Conservation (phyloP, 306 rosid genomes). For the Vachellia pachyceras region DNA sequence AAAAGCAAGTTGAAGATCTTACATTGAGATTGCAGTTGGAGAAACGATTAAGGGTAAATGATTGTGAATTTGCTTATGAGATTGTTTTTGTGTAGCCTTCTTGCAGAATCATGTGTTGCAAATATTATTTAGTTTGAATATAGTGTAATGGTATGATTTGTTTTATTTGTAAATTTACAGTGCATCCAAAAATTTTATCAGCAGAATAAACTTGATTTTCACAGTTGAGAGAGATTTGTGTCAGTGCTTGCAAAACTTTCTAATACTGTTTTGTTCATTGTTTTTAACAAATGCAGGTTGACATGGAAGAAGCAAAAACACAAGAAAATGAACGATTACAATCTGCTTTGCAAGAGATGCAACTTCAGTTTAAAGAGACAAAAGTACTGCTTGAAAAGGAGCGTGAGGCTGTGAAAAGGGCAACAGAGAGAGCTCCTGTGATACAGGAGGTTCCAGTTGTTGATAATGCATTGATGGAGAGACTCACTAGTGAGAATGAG, state of each 20-base stretch:
- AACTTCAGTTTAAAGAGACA: conserved; percentile 82
- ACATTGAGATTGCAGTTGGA: conserved; percentile 95
- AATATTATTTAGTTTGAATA: conserved; percentile 19
- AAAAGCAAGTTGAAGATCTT: conserved; percentile 97
- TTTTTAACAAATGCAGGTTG: conserved; percentile 58
- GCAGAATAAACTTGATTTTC: conserved; percentile 18
- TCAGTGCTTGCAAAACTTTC: conserved; percentile 24
- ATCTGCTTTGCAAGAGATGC: conserved; percentile 86
- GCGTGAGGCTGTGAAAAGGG: conserved; percentile 70
- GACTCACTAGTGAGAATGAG: conserved; percentile 86
- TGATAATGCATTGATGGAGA: conserved; percentile 77
- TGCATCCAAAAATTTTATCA: conserved; percentile 9
- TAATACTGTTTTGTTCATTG: conserved; percentile 30
- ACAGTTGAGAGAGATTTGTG: conserved; percentile 14
- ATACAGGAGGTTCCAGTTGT: conserved; percentile 96
- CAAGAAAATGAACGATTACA: conserved; percentile 89
- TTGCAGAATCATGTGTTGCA: not conserved
- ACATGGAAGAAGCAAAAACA: conserved; percentile 87
- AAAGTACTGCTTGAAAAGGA: conserved; percentile 77
- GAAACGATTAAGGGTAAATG: conserved; percentile 90
- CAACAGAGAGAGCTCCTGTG: conserved; percentile 67
- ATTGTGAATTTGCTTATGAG: conserved; percentile 15
- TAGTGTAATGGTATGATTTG: conserved; percentile 5
- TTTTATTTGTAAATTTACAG: conserved; percentile 12
- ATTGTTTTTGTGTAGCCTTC: conserved; percentile 19